These are phyloP conservation scores for Boletus bicolor DNA, from an alignment of 768 basidiomycete species.

Conservation along the genomic window DNA sequence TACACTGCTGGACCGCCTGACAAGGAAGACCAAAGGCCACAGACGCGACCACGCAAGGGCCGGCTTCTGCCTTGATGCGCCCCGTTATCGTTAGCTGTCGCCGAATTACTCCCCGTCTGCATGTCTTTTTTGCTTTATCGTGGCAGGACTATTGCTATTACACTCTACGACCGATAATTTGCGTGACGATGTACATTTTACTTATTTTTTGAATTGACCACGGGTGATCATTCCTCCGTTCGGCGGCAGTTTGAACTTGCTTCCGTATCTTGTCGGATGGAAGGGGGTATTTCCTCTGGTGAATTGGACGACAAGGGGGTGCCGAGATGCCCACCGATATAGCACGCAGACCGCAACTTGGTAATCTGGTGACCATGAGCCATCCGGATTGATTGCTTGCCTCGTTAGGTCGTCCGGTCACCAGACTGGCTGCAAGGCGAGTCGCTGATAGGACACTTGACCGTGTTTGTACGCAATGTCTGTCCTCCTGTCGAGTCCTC, in stretches of 20 bases:
- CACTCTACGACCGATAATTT: neutral
- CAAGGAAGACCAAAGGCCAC: conserved; percentile 12
- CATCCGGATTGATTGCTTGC: too few species aligned
- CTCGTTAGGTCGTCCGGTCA: neutral
- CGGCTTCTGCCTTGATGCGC: neutral
- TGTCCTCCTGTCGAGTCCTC: neutral
- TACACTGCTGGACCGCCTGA: conserved; percentile 19
- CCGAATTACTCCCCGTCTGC: neutral
- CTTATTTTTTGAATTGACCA: conserved; percentile 4
- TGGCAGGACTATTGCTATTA: neutral
- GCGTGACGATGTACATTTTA: neutral
- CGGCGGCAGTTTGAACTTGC: neutral
- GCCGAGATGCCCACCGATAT: neutral
- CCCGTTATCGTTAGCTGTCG: neutral
- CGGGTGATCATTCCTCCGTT: neutral
- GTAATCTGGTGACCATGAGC: too few species aligned
- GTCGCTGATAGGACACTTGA: too few species aligned
- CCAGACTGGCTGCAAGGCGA: neutral
- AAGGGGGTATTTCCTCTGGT: neutral
- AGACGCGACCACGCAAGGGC: neutral
- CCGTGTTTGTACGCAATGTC: neutral
- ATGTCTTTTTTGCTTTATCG: neutral
- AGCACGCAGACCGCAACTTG: too few species aligned
- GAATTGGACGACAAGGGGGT: neutral
- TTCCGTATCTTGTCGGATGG: neutral